phyloP scores from a whole-genome alignment of 2,329 filamentous ascomycete genomes.

The Aspergillus novofumigatus region DNA sequence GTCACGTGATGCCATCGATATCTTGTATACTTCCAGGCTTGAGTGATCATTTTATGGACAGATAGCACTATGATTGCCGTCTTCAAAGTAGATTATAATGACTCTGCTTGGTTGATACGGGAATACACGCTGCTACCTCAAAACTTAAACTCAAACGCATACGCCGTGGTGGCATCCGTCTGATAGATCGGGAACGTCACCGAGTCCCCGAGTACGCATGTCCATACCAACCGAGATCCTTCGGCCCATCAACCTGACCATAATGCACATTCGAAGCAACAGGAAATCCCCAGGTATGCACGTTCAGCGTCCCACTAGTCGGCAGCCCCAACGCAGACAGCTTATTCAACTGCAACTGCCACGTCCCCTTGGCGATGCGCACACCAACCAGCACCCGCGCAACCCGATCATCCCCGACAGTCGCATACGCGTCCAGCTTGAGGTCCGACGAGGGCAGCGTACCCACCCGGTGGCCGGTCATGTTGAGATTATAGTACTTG shows the following conservation, averaged over 20 bases:
- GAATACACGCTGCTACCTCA: background rate
- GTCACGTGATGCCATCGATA: no score
- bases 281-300: conserved; percentile 28
- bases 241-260: conserved; percentile 27
- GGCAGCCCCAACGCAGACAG: conserved; percentile 33
- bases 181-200: conserved; percentile 39
- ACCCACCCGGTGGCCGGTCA: conserved; percentile 40
- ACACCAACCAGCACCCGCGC: conserved; percentile 37
- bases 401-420: conserved; percentile 22
- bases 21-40: no score
- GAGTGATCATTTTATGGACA: no score
- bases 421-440: conserved; percentile 39
- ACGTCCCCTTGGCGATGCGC: conserved; percentile 28
- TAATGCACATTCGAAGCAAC: conserved; percentile 16
- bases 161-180: conserved; percentile 34
- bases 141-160: conserved; percentile 37
- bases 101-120: no score
- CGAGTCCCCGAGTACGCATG: conserved; percentile 33
- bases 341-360: conserved; percentile 32
- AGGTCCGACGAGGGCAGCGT: conserved; percentile 34
- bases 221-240: conserved; percentile 25
- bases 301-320: conserved; percentile 25
- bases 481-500: conserved; percentile 45
- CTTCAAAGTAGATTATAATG: no score
- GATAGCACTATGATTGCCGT: no score